phyloP scores from a whole-genome alignment of 805 yeast species.

The Priceomyces haplophilus region DNA sequence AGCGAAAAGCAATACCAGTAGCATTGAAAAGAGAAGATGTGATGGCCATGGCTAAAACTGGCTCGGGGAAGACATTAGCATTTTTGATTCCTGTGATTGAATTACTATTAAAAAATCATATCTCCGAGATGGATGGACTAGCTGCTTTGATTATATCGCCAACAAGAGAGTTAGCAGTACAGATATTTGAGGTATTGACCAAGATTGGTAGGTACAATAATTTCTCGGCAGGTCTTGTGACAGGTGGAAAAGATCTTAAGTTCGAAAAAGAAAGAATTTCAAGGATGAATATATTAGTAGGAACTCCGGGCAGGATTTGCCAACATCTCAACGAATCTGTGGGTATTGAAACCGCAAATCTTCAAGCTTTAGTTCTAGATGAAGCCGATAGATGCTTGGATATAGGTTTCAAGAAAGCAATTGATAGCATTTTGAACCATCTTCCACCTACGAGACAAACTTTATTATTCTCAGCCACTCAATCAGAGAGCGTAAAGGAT shows the following conservation, averaged over 20 bases:
- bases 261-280: constrained; percentile 79
- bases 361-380: constrained; percentile 78
- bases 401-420: constrained; percentile 84
- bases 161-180: constrained; percentile 87
- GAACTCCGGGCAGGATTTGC: constrained; percentile 87
- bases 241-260: constrained; percentile 88
- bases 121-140: constrained; percentile 83
- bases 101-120: constrained; percentile 60
- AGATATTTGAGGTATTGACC: constrained; percentile 82
- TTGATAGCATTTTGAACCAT: constrained; percentile 76
- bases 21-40: constrained; percentile 77
- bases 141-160: constrained; percentile 91
- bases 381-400: constrained; percentile 93
- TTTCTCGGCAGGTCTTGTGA: constrained; percentile 86
- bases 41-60: constrained; percentile 86
- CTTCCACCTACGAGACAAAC: constrained; percentile 83
- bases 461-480: constrained; percentile 82
- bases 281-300: constrained; percentile 76
- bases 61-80: constrained; percentile 88
- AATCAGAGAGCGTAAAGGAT: constrained; percentile 76
- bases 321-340: constrained; percentile 91
- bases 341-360: constrained; percentile 68
- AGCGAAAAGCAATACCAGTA: constrained; percentile 69
- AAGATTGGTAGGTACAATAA: constrained; percentile 72
- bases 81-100: constrained; percentile 80